These are phyloP conservation scores for Collybiopsis luxurians DNA, from an alignment of 768 basidiomycete species.

Conservation along the genomic window DNA sequence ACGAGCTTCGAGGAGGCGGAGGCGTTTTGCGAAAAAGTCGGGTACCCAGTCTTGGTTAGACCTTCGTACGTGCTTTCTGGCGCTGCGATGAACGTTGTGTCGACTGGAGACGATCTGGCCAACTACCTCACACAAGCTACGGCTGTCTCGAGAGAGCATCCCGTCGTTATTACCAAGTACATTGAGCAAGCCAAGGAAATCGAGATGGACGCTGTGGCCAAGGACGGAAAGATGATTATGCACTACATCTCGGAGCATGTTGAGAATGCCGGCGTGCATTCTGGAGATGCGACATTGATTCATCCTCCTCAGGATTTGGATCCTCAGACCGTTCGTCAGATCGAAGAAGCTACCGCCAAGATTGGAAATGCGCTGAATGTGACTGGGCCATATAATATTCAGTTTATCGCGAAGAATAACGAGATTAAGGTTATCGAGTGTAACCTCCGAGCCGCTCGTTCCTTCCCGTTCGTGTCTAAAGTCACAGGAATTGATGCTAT, in stretches of 20 bases:
- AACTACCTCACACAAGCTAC: slow-evolving; percentile 94
- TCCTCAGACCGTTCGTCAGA: slow-evolving; percentile 92
- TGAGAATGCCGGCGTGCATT: slow-evolving; percentile 98
- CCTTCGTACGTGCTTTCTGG: slow-evolving; percentile 99
- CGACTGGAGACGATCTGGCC: slow-evolving; percentile 84
- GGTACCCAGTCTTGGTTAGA: slow-evolving; percentile 93
- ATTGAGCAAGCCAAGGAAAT: slow-evolving; percentile 99
- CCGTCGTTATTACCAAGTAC: slow-evolving; percentile 98
- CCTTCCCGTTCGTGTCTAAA: slow-evolving; percentile 99
- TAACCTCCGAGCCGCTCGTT: slow-evolving; percentile 95
- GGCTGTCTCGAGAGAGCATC: slow-evolving; percentile 93
- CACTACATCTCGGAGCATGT: slow-evolving; percentile 99
- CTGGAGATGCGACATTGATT: slow-evolving; percentile 97
- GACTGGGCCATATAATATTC: slow-evolving; percentile 98
- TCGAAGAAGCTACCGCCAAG: slow-evolving; percentile 96
- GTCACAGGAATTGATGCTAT: slow-evolving; percentile 98
- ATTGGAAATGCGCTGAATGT: slow-evolving; percentile 98
- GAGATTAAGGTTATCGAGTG: slow-evolving; percentile 99
- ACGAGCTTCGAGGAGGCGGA: slow-evolving; percentile 87
- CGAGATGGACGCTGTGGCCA: slow-evolving; percentile 99
- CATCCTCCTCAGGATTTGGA: slow-evolving; percentile 98
- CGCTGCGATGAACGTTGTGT: slow-evolving; percentile 99
- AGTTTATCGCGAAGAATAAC: slow-evolving; percentile 99
- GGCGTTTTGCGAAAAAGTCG: slow-evolving; percentile 88
- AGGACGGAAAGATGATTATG: slow-evolving; percentile 98